Percentiles rank a stretch among this genome's conserved stretches.
Conservation (phyloP, 352 stramenopile species). For the Globisporangium alternatum region DNA sequence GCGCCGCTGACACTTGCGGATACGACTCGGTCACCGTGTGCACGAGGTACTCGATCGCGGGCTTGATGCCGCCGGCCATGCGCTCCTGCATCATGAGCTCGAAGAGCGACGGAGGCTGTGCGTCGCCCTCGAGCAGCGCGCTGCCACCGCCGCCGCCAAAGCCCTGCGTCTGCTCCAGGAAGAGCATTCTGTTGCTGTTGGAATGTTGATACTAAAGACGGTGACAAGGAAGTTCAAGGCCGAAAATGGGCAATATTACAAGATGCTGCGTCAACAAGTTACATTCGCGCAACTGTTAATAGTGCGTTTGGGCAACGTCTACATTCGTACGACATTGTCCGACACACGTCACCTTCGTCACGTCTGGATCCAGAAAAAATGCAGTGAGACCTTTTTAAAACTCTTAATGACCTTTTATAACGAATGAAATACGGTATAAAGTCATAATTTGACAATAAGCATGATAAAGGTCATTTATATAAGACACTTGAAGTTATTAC, state of each 20-base stretch:
- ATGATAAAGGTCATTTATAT: neutral
- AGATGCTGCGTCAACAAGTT: conserved; percentile 6
- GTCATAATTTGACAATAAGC: neutral
- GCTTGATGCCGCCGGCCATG: conserved; percentile 73
- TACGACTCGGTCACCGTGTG: conserved; percentile 74
- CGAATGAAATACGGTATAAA: neutral
- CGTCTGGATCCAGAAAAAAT: neutral
- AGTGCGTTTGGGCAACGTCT: neutral
- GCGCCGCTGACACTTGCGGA: conserved; percentile 45
- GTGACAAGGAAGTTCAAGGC: conserved; percentile 1
- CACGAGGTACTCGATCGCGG: conserved; percentile 72
- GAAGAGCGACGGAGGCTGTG: conserved; percentile 63
- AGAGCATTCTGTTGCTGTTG: conserved; percentile 42
- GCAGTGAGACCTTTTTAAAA: neutral
- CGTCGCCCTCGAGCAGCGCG: conserved; percentile 9
- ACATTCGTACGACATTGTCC: neutral
- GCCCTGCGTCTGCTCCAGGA: conserved; percentile 79
- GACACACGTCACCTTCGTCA: neutral
- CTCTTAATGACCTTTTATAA: neutral
- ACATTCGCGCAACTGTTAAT: neutral
- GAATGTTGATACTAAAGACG: neutral
- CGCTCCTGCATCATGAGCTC: conserved; percentile 87
- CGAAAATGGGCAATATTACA: neutral
- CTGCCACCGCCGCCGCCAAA: conserved; percentile 28
- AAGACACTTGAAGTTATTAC: conserved; percentile 5